phyloP scores from a whole-genome alignment of 805 yeast species.

The Naumovozyma baii region DNA sequence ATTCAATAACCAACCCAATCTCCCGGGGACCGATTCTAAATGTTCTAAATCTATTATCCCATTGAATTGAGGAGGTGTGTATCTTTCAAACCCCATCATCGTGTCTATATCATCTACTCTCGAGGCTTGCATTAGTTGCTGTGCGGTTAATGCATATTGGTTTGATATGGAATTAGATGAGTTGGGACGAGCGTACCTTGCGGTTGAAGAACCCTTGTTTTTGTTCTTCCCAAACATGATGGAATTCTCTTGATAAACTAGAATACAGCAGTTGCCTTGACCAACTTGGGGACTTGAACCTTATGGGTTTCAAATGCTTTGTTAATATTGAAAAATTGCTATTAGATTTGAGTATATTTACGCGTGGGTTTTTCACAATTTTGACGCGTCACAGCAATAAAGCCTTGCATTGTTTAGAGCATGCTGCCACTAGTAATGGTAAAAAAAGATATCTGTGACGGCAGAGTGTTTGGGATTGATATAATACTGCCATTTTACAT shows the following conservation, averaged over 20 bases:
- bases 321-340: too few species aligned
- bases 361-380: too few species aligned
- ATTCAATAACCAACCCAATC: constrained; percentile 80
- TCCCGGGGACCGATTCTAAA: constrained; percentile 18
- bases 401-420: too few species aligned
- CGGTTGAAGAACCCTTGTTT: constrained; percentile 42
- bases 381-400: too few species aligned
- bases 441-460: too few species aligned
- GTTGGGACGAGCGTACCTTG: constrained; percentile 41
- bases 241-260: neutral
- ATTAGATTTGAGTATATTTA: too few species aligned
- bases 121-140: constrained; percentile 43
- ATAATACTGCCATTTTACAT: too few species aligned
- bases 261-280: too few species aligned
- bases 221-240: constrained; percentile 4
- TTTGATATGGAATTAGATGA: constrained; percentile 10
- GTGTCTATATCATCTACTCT: constrained; percentile 63
- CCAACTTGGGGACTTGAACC: neutral
- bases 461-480: too few species aligned
- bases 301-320: too few species aligned
- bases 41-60: constrained; percentile 12
- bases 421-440: too few species aligned
- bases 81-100: constrained; percentile 80
- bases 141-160: constrained; percentile 24
- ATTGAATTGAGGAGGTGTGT: constrained; percentile 53